Conservation (phyloP, 2,329 filamentous ascomycete genomes). For the Periconia digitata region DNA sequence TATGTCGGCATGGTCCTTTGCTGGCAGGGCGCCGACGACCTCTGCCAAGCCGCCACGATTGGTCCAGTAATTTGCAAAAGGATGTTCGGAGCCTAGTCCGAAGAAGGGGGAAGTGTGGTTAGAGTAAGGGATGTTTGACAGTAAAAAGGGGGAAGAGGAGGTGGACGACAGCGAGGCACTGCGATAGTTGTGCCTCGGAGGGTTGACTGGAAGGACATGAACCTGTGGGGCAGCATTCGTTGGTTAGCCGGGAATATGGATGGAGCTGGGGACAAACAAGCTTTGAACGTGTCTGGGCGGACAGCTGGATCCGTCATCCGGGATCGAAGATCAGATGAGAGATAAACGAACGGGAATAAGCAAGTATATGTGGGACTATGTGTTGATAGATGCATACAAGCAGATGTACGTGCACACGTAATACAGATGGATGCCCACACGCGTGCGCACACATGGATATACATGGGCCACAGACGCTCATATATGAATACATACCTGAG, state of each 20-base stretch:
- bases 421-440: too few relatives aligned
- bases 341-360: constrained; percentile 9
- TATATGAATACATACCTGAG: too few relatives aligned
- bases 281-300: neutral
- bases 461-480: too few relatives aligned
- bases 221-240: constrained; percentile 13
- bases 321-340: too few relatives aligned
- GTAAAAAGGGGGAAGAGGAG: constrained; percentile 55
- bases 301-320: neutral
- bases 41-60: constrained; percentile 74
- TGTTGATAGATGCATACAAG: too few relatives aligned
- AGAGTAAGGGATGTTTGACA: constrained; percentile 74
- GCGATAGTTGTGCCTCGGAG: constrained; percentile 32
- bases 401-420: too few relatives aligned
- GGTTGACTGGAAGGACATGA: constrained; percentile 31
- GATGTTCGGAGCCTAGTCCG: constrained; percentile 76
- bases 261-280: neutral
- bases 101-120: constrained; percentile 74
- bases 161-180: constrained; percentile 41
- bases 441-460: too few relatives aligned
- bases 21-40: constrained; percentile 73
- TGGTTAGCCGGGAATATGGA: neutral
- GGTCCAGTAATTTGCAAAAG: constrained; percentile 84
- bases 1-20: constrained; percentile 74
- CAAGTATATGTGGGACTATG: too few relatives aligned